These are phyloP conservation scores for Hirschioporus abietinus DNA, from an alignment of 768 basidiomycete genomes.

Conservation along the genomic window DNA sequence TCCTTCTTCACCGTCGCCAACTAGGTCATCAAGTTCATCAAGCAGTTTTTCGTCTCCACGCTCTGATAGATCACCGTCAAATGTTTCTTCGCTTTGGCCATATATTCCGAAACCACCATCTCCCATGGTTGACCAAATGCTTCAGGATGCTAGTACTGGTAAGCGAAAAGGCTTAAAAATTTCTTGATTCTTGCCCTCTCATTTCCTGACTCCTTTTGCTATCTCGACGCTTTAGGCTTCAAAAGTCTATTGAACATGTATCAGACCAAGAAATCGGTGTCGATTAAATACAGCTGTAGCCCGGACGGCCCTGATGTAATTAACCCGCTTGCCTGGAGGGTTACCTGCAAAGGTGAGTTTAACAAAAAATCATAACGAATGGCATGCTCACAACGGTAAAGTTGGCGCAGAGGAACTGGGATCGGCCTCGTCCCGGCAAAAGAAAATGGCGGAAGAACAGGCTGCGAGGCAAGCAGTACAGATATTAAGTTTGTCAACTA, in stretches of 20 bases:
- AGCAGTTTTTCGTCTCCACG: not conserved
- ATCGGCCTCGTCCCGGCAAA: not conserved
- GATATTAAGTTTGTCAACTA: not conserved
- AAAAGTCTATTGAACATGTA: not conserved
- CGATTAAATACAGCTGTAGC: not conserved
- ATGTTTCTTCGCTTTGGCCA: not conserved
- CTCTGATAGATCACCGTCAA: not conserved
- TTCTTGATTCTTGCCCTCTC: not conserved
- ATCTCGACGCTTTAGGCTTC: not conserved
- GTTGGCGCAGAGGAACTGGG: not conserved
- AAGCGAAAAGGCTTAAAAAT: not conserved
- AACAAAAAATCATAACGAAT: too few species aligned
- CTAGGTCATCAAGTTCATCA: not conserved
- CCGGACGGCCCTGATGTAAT: not conserved
- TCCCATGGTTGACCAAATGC: not conserved
- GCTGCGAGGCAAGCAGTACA: not conserved
- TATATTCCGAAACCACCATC: not conserved
- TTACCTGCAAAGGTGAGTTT: not conserved
- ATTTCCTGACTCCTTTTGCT: not conserved
- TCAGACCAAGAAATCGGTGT: not conserved
- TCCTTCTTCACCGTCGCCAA: too few species aligned
- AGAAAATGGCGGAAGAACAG: not conserved
- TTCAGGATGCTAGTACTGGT: not conserved
- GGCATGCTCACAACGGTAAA: not conserved
- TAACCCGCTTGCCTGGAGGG: not conserved